Evolutionary conservation across 1,139 yeast species (phyloP), one percentile per base, ranked within the genome.

Genomic region (Suhomyces guaymorum): DNA sequence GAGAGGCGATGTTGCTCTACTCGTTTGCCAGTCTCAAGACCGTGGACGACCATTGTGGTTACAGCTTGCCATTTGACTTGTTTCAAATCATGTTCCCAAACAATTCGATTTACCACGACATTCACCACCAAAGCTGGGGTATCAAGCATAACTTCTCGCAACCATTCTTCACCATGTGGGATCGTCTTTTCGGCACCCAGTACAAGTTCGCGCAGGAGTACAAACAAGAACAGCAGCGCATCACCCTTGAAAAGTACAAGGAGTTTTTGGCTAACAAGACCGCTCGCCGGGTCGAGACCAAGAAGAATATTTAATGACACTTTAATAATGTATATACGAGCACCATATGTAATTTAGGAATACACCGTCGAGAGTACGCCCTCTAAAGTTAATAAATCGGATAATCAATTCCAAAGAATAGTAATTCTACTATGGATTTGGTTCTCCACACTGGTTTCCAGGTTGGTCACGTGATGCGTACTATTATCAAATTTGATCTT

Each of bases 41-140:
- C 1, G 96, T 92, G 33, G 98, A 92, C 59, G 98, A 92, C 60
- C 98, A 92, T 61, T 92, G 97, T 61, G 98, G 98, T 13, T 92
- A 90, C 61, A 80, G 89, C 30, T 67, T 92, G 40, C 98, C 97
- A 12, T 85, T 67, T 59, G 98, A 92, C 59, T 80, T 90, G 21
- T 85, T 92, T 70, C 98, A 92, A 66, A 57, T 79, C 26, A 39
- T 90, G 11, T 92, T 92, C 73, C 97, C 97, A 43, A 92, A 92
- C 65, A 90, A 92, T 54, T 87, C 97, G 9, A 84, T 89, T 24
- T 92, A 89, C 60, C 98, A 92, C 57, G 98, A 92, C 62, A 89
- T 92, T 49, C 98, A 92, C 58, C 98, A 92, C 63, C 98, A 92
- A 67, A 79, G 79, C 50, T 92, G 94, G 75, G 98, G 98, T 21